These are phyloP conservation scores for Syzygium jambos DNA, from an alignment of 345 rosid species.

Conservation along the genomic window DNA sequence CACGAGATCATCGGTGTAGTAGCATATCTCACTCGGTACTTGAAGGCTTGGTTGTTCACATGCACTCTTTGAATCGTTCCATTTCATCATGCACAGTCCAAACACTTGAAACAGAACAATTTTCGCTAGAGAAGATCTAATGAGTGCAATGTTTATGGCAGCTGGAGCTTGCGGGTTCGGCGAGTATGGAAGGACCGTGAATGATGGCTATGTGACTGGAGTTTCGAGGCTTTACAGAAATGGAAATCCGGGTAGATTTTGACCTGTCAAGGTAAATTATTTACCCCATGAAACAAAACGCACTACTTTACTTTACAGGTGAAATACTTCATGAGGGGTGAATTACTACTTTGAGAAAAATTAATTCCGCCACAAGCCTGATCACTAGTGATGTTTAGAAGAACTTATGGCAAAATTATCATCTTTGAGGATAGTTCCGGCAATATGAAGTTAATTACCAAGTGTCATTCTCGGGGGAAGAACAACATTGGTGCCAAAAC, in stretches of 20 bases:
- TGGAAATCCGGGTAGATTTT: slow-evolving; percentile 1
- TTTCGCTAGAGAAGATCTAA: not conserved
- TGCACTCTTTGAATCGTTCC: not conserved
- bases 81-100: not conserved
- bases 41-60: not conserved
- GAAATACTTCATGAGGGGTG: not conserved
- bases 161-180: slow-evolving; percentile 90
- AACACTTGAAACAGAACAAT: not conserved
- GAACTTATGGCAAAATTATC: not conserved
- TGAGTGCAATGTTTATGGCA: slow-evolving; percentile 1
- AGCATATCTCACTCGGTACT: not conserved
- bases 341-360: not conserved
- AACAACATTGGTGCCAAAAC: too few species aligned
- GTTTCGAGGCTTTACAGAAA: slow-evolving; percentile 62
- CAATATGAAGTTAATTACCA: not conserved
- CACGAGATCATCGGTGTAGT: not conserved
- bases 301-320: not conserved
- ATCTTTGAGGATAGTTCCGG: not conserved
- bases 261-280: not conserved
- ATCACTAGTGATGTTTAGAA: not conserved
- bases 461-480: too few species aligned
- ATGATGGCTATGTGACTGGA: slow-evolving; percentile 73
- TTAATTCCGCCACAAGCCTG: rapidly evolving
- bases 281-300: not conserved
- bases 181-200: slow-evolving; percentile 60